Percentiles rank a stretch among this genome's conserved stretches.
These are phyloP conservation scores for Fusarium devonianum DNA, from an alignment of 2,329 filamentous ascomycete genomes.

Conservation along the genomic window DNA sequence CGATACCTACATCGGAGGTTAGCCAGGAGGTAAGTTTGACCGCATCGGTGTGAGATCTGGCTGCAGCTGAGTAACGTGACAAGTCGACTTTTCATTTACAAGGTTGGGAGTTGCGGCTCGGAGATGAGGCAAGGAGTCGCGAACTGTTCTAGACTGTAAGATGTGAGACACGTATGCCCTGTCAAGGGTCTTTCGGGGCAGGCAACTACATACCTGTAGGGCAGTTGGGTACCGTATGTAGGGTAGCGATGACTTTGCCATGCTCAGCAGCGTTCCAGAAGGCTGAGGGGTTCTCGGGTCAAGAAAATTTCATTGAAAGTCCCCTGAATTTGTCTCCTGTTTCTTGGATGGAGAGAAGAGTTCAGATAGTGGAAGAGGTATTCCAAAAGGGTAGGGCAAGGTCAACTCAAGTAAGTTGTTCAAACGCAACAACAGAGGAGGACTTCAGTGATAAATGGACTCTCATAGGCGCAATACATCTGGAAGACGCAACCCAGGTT, in stretches of 20 bases:
- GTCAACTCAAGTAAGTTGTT: too few relatives aligned
- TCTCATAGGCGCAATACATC: too few relatives aligned
- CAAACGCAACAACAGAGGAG: too few relatives aligned
- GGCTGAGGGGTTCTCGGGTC: constrained; percentile 17
- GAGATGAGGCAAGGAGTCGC: constrained; percentile 14
- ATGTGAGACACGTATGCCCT: constrained; percentile 10
- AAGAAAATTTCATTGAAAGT: too few relatives aligned
- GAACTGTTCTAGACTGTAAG: constrained; percentile 29
- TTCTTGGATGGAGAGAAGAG: constrained; percentile 6
- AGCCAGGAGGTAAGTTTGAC: background rate
- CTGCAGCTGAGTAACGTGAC: constrained; percentile 13
- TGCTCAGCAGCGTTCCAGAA: constrained; percentile 6
- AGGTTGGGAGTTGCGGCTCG: constrained; percentile 4
- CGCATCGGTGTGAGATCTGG: background rate
- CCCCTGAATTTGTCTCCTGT: too few relatives aligned
- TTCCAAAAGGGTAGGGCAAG: too few relatives aligned
- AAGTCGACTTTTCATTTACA: constrained; percentile 1
- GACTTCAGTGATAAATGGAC: too few relatives aligned
- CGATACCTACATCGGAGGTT: too few relatives aligned
- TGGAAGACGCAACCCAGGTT: too few relatives aligned
- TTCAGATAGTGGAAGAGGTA: too few relatives aligned
- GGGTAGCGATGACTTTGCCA: constrained; percentile 25
- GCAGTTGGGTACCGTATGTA: constrained; percentile 8
- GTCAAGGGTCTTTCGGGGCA: constrained; percentile 3
- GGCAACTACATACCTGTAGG: constrained; percentile 3